A percentile compares a stretch with the other conserved stretches of the same genome.
Conservation (phyloP, 2,329 filamentous ascomycete genomes). For the Nigrospora sphaerica region DNA sequence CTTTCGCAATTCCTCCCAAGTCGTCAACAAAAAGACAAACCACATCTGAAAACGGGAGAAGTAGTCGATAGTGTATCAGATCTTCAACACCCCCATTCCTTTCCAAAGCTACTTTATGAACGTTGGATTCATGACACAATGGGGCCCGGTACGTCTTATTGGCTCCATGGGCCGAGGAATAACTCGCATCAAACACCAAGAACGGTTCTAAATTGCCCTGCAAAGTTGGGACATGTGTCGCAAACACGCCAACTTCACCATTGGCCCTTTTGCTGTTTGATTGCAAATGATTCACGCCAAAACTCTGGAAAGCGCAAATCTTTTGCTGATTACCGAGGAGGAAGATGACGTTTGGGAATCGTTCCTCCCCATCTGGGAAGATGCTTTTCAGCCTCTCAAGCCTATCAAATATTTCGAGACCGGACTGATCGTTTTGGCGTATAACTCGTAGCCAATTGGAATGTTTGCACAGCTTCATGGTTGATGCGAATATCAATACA, state of each 20-base stretch:
- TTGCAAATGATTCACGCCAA: not conserved
- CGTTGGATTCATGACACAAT: not conserved
- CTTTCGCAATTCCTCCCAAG: constrained; percentile 1
- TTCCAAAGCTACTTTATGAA: not conserved
- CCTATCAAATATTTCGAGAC: not conserved
- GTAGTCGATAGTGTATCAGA: not conserved
- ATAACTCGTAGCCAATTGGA: too few relatives aligned
- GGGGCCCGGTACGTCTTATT: not conserved
- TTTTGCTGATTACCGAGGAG: not conserved
- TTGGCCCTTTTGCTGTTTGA: not conserved
- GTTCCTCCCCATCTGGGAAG: not conserved
- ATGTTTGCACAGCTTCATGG: too few relatives aligned
- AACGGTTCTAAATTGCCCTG: not conserved
- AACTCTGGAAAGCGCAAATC: not conserved
- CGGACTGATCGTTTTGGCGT: too few relatives aligned
- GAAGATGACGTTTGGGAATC: not conserved
- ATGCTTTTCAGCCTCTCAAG: not conserved
- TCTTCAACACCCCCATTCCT: not conserved
- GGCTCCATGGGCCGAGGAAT: not conserved
- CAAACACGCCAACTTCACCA: not conserved
- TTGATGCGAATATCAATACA: too few relatives aligned
- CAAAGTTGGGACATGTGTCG: not conserved
- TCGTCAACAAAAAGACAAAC: constrained; percentile 4
- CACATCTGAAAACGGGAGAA: constrained; percentile 1
- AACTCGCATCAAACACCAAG: not conserved